These are phyloP conservation scores for Aethionema arabicum DNA, from an alignment of 345 rosid genomes.

Conservation along the genomic window DNA sequence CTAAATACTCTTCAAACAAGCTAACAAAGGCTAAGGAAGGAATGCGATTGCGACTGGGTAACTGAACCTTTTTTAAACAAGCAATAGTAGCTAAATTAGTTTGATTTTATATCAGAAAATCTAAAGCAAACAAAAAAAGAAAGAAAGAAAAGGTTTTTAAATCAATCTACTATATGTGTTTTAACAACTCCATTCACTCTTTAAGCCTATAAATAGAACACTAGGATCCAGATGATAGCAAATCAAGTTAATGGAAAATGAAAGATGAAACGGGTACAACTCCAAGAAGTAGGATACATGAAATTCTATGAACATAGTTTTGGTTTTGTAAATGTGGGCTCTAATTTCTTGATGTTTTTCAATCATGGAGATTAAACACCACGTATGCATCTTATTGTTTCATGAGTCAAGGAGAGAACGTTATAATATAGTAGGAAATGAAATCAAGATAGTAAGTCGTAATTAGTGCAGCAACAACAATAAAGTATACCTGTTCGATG, in stretches of 20 bases:
- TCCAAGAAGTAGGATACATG: background rate
- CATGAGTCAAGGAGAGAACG: background rate
- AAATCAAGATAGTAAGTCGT: background rate
- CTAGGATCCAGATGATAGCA: background rate
- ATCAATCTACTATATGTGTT: background rate
- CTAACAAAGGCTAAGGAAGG: constrained; percentile 36
- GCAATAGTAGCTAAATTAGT: constrained; percentile 34
- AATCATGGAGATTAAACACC: constrained; percentile 9
- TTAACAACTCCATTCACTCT: background rate
- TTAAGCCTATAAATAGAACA: too few species aligned
- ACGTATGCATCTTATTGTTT: background rate
- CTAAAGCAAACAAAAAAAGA: background rate
- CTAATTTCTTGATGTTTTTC: background rate
- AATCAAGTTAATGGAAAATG: background rate
- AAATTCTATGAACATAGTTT: constrained; percentile 5
- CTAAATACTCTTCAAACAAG: constrained; percentile 10
- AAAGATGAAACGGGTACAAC: constrained; percentile 1
- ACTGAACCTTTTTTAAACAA: constrained; percentile 50
- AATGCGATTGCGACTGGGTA: constrained; percentile 27
- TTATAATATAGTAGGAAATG: constrained; percentile 1
- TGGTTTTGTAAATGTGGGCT: background rate
- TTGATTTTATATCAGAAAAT: background rate
- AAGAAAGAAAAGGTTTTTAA: too few species aligned
- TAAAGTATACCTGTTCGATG: constrained; percentile 61
- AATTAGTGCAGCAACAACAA: background rate